Evolutionary conservation across 2,329 filamentous ascomycete species (phyloP).

Genomic region (Rhynchosporium secalis): DNA sequence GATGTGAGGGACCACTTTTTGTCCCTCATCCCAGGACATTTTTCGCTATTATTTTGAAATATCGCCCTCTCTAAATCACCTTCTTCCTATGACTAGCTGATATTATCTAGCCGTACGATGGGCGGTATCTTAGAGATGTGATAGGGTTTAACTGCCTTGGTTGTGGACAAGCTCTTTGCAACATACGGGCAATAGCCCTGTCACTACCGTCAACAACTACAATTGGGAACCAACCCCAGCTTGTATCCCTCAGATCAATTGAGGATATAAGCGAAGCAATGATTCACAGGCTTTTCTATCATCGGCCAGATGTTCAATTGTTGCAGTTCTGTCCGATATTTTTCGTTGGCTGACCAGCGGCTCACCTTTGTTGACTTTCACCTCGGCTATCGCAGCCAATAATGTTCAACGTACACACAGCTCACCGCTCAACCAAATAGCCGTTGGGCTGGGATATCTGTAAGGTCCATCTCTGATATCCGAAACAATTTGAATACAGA

Average conservation of each 20-base stretch:
- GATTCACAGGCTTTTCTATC: no score
- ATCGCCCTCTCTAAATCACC: no score
- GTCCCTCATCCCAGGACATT: no score
- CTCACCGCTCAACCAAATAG: not conserved
- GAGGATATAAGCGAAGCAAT: not conserved
- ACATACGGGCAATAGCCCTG: not conserved
- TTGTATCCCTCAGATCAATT: not conserved
- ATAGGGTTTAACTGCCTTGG: not conserved
- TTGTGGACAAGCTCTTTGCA: not conserved
- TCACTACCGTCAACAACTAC: not conserved
- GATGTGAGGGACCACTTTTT: no score
- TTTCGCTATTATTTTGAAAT: no score
- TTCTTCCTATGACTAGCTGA: no score
- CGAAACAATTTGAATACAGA: not conserved
- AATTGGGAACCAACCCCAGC: not conserved
- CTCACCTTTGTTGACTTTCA: slow-evolving; percentile 10
- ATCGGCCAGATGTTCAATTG: not conserved
- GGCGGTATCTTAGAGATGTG: no score
- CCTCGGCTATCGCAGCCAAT: not conserved
- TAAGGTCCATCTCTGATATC: not conserved
- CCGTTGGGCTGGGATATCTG: not conserved
- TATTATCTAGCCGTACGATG: no score
- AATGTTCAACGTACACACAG: not conserved
- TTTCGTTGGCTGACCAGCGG: slow-evolving; percentile 1
- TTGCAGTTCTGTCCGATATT: not conserved